Percentiles rank a stretch among this genome's conserved stretches.
phyloP scores from a whole-genome alignment of 129 eudicot genomes.

The Flaveria brownii region DNA sequence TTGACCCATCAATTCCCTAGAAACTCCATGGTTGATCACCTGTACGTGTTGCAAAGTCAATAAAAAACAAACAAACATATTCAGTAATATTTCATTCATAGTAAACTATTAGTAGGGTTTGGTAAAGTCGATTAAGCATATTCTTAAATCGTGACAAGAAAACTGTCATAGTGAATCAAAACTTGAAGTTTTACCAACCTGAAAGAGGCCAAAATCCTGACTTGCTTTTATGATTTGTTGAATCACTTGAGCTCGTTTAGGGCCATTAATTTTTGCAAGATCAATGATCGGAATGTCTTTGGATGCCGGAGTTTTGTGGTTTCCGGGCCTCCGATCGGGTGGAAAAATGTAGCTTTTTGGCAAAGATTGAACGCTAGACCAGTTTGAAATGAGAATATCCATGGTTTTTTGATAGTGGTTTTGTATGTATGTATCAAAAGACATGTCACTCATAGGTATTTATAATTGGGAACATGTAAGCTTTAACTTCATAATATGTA shows the following conservation, averaged over 20 bases:
- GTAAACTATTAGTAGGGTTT: too few relatives aligned
- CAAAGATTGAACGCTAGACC: conserved; percentile 45
- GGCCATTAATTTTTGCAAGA: conserved; percentile 35
- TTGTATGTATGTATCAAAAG: not conserved
- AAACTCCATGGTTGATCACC: conserved; percentile 67
- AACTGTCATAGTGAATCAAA: not conserved
- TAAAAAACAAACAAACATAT: too few relatives aligned
- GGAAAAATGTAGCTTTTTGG: conserved; percentile 63
- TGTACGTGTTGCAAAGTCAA: not conserved
- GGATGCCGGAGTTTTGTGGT: conserved; percentile 19
- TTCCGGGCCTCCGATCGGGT: conserved; percentile 47
- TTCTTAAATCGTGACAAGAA: not conserved
- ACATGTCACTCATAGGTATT: not conserved
- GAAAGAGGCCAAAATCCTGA: conserved; percentile 7
- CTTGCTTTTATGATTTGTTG: conserved; percentile 22
- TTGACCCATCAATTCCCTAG: conserved; percentile 41
- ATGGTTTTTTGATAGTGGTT: conserved; percentile 21
- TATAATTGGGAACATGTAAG: conserved; percentile 9
- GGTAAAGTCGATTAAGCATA: not conserved
- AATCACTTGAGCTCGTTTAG: conserved; percentile 27
- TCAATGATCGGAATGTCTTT: conserved; percentile 46
- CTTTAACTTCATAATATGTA: conserved; percentile 14
- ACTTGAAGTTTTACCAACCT: not conserved
- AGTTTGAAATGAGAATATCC: conserved; percentile 55
- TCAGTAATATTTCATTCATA: too few relatives aligned